Base-by-base conservation (phyloP, 1,139 yeast genomes). In the Torulaspora globosa region DNA sequence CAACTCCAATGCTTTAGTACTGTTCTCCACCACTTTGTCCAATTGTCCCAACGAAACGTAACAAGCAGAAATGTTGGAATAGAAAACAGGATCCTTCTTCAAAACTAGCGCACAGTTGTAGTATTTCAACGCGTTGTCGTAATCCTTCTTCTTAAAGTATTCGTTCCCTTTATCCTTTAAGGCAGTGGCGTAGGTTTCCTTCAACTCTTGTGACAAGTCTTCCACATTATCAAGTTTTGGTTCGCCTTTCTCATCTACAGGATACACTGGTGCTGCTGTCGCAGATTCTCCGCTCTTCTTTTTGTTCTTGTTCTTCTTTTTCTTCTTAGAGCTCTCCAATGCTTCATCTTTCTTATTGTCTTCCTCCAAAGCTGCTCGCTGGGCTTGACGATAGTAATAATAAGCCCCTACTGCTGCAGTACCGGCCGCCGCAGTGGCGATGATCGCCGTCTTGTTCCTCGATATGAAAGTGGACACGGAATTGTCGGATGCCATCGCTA, bases 61-160 rank as follows among this genome's bases (percentile, higher is more conserved):
- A 70, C 97, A 92, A 15, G 98, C 98, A 21, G 97, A 89, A 70
- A 96, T 79, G 73, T 90, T 90, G 51, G 97, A 88, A 71, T 84
- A 90, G 70, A 79, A 92, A 36, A 90, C 85, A 12, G 97, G 90
- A 67, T 92, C 97, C 54, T 74, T 70, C 63, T 82, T 81, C 62
- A 88, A 75, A 51, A 74, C 67, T 58, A 94, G 74, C 11, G 98
- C 97, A 50, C 78, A 79, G 37, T 86, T 67, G 71, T 92, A 92
- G 67, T 75, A 82, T 41, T 77, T 79, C 59, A 89, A 79, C 35
- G 97, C 97, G 31, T 76, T 74, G 46, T 78, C 74, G 64, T 75
- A 86, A 48, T 84, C 72, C 70, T 86, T 83, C 49, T 71, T 69
- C 67, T 83, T 84, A 74, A 86, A 92, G 51, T 74, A 81, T 48